Evolutionary conservation across 805 yeast species (phyloP).

Genomic region (Saccharomyces paradoxus): DNA sequence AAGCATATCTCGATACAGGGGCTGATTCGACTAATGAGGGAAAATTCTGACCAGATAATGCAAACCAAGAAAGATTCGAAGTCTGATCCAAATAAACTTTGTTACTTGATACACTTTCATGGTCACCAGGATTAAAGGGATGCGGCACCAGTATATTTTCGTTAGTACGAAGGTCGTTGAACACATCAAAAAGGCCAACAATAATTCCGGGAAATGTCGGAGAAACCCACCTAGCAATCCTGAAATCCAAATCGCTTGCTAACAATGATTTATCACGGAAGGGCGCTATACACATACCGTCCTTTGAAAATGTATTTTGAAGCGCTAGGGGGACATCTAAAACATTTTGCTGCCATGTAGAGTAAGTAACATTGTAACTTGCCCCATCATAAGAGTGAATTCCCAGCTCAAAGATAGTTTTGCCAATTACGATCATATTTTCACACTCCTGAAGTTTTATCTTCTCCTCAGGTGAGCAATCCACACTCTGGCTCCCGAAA

Average conservation of each 20-base stretch:
- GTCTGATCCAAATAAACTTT: constrained; percentile 62
- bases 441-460: constrained; percentile 16
- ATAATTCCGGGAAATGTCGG: constrained; percentile 58
- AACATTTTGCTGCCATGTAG: constrained; percentile 89
- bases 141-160: constrained; percentile 57
- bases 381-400: constrained; percentile 68
- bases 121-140: constrained; percentile 40
- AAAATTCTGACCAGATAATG: constrained; percentile 66
- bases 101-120: constrained; percentile 11
- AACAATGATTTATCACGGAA: constrained; percentile 71
- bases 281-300: constrained; percentile 73
- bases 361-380: constrained; percentile 78
- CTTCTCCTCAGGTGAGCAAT: constrained; percentile 1
- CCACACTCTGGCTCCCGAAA: constrained; percentile 5
- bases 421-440: constrained; percentile 52
- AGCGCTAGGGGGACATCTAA: constrained; percentile 48
- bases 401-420: constrained; percentile 59
- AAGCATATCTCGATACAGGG: constrained; percentile 55
- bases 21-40: constrained; percentile 80
- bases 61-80: constrained; percentile 67
- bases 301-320: constrained; percentile 51
- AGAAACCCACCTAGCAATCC: constrained; percentile 72
- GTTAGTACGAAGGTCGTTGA: constrained; percentile 22
- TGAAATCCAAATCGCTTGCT: constrained; percentile 63
- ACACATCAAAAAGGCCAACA: constrained; percentile 74